A percentile compares a stretch with the other conserved stretches of the same genome.
These are phyloP conservation scores for Nothophaeocryptopus gaeumannii DNA, from an alignment of 2,329 filamentous ascomycete species.

Conservation along the genomic window DNA sequence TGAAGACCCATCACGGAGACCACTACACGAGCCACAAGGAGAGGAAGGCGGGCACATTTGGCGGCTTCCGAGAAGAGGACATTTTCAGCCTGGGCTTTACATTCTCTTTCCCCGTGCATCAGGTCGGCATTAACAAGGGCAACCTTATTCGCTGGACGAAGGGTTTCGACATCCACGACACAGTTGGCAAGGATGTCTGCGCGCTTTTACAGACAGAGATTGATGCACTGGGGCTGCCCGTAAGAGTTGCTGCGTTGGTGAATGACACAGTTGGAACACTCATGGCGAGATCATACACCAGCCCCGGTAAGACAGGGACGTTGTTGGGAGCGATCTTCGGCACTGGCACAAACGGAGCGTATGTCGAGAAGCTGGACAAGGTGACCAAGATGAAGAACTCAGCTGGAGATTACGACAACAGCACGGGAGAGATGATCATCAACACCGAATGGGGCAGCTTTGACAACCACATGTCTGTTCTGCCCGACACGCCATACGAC, in stretches of 20 bases:
- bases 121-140: conserved; percentile 92
- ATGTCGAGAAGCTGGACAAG: conserved; percentile 85
- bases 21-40: conserved; percentile 68
- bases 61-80: conserved; percentile 66
- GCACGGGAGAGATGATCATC: conserved; percentile 91
- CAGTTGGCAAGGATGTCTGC: conserved; percentile 91
- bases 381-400: conserved; percentile 69
- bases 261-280: conserved; percentile 97
- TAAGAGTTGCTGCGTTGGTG: conserved; percentile 91
- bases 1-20: conserved; percentile 81
- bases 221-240: conserved; percentile 78
- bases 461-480: conserved; percentile 84
- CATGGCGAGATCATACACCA: conserved; percentile 95
- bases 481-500: conserved; percentile 85
- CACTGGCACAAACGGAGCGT: conserved; percentile 95
- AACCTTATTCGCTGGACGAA: conserved; percentile 96
- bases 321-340: conserved; percentile 96
- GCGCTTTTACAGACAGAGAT: conserved; percentile 84
- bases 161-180: conserved; percentile 95
- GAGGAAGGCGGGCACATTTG: conserved; percentile 31
- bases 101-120: conserved; percentile 94
- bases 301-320: conserved; percentile 79
- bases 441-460: conserved; percentile 99
- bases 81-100: conserved; percentile 97
- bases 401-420: conserved; percentile 65